Percentiles rank a stretch among this genome's conserved stretches.
Evolutionary conservation across 1,139 yeast genomes (phyloP).

Genomic region (Lodderomyces margitis): DNA sequence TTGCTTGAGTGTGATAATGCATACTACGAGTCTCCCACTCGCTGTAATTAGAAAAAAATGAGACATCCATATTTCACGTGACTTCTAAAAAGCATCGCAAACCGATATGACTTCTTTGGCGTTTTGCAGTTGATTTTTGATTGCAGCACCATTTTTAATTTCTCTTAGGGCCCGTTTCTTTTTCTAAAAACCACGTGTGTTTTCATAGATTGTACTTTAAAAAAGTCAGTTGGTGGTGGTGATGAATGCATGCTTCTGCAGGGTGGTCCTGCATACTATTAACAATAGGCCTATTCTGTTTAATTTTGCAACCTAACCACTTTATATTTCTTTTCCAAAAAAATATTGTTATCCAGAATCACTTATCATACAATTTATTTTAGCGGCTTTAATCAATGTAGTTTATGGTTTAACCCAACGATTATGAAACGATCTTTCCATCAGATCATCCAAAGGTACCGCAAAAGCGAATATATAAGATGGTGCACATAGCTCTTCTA

Average conservation of each 20-base stretch:
- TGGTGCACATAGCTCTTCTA: not conserved
- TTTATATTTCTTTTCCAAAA: not conserved
- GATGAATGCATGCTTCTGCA: not conserved
- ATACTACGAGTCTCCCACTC: too few relatives aligned
- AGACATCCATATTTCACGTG: too few relatives aligned
- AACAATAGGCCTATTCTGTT: not conserved
- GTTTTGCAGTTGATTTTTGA: too few relatives aligned
- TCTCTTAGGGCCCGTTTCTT: not conserved
- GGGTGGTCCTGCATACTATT: not conserved
- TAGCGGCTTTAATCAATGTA: not conserved
- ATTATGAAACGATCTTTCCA: not conserved
- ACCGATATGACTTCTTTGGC: too few relatives aligned
- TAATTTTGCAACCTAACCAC: not conserved
- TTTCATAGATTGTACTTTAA: too few relatives aligned
- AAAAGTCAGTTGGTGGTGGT: too few relatives aligned
- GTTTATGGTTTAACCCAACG: too few relatives aligned
- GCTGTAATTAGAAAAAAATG: too few relatives aligned
- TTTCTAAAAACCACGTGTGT: not conserved
- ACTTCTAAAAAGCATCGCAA: too few relatives aligned
- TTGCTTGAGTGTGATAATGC: too few relatives aligned
- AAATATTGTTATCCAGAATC: not conserved
- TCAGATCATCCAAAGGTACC: not conserved
- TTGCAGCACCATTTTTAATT: not conserved
- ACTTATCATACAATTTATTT: constrained; percentile 1
- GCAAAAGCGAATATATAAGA: not conserved